Evolutionary conservation across 176 grass and related monocot species (phyloP).

Genomic region (Bolboschoenus planiculmis): DNA sequence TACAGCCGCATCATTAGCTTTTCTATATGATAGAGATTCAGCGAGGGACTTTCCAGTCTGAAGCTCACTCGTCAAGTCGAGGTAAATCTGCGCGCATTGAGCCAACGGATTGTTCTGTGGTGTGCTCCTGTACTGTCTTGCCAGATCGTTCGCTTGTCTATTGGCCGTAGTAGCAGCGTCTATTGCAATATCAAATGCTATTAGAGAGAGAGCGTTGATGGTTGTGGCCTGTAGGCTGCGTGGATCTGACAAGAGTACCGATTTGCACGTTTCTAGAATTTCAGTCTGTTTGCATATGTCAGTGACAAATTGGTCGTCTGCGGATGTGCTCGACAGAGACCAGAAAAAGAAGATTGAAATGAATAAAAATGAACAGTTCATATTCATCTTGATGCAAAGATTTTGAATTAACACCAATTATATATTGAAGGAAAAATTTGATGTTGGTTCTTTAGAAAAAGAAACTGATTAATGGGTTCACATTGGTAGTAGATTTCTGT

Average conservation of each 20-base stretch:
- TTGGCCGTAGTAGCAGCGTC: not conserved
- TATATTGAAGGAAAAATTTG: not conserved
- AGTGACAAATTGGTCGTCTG: not conserved
- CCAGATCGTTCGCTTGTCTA: not conserved
- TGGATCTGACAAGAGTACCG: not conserved
- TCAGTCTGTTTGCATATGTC: not conserved
- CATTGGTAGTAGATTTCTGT: not conserved
- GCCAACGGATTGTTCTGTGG: not conserved
- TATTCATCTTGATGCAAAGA: not conserved
- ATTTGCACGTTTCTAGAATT: not conserved
- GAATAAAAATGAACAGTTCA: not conserved
- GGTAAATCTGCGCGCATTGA: not conserved
- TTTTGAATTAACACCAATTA: not conserved
- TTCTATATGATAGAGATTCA: not conserved
- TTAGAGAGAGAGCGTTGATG: not conserved
- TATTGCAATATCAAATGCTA: constrained; percentile 1
- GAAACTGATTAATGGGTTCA: too few species aligned
- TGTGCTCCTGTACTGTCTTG: not conserved
- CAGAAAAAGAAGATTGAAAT: not conserved
- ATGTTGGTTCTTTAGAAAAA: not conserved
- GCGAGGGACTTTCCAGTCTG: not conserved
- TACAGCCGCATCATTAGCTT: not conserved
- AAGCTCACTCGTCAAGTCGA: not conserved
- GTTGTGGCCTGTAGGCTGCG: not conserved
- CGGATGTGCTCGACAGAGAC: not conserved